A percentile compares a stretch with the other conserved stretches of the same genome.
phyloP scores from a whole-genome alignment of 768 basidiomycete genomes.

The Pleurotus salmoneostramineus region DNA sequence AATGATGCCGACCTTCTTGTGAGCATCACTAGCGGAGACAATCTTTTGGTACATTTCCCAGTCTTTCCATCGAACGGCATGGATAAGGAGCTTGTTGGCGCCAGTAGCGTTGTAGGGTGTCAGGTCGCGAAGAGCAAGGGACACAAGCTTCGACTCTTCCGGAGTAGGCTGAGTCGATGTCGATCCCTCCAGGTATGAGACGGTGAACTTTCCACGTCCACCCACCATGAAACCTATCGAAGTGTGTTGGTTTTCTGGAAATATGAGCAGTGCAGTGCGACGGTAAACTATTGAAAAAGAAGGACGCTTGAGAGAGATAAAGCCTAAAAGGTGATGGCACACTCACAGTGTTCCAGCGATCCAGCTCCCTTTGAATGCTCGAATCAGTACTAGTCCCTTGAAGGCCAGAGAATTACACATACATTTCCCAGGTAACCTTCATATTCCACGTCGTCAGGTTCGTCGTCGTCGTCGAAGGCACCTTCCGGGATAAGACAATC shows the following conservation, averaged over 20 bases:
- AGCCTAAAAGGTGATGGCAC: not conserved
- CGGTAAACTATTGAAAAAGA: conserved; percentile 20
- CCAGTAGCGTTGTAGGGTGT: no score
- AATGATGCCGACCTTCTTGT: conserved; percentile 8
- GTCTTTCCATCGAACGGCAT: conserved; percentile 24
- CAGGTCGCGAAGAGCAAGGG: conserved; percentile 1
- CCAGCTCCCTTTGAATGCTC: conserved; percentile 17
- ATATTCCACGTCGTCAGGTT: conserved; percentile 32
- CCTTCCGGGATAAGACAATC: conserved; percentile 27
- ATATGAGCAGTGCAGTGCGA: conserved; percentile 27
- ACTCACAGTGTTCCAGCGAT: conserved; percentile 24
- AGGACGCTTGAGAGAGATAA: not conserved
- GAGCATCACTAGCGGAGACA: conserved; percentile 12
- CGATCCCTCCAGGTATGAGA: conserved; percentile 14
- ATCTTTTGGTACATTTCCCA: conserved; percentile 21
- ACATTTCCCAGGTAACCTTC: conserved; percentile 41
- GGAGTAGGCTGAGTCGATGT: conserved; percentile 9
- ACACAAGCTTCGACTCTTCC: conserved; percentile 8
- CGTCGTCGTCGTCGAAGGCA: conserved; percentile 23
- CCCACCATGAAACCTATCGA: conserved; percentile 14
- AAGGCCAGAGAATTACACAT: conserved; percentile 7
- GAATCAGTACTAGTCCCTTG: not conserved
- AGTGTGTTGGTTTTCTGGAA: conserved; percentile 17
- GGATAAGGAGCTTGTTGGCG: conserved; percentile 12
- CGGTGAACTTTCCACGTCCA: conserved; percentile 15